Percentiles rank a stretch among this genome's conserved stretches.
Conservation (phyloP, 164 flowering plant species). For the Vitis rotundifolia region DNA sequence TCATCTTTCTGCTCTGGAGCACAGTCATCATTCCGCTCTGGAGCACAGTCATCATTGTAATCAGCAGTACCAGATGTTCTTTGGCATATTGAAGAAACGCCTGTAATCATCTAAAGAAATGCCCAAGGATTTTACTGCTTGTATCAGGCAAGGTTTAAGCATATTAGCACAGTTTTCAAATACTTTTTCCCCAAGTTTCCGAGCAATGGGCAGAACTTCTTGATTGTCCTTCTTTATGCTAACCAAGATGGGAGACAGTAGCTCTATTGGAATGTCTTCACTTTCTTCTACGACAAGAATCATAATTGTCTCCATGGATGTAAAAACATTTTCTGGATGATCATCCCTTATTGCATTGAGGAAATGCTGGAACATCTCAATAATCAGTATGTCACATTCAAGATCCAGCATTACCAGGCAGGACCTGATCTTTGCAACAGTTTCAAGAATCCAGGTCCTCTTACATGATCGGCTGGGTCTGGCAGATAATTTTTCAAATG, state of each 20-base stretch:
- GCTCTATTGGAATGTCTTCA: slow-evolving; percentile 50
- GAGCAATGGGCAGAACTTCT: slow-evolving; percentile 58
- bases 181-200: slow-evolving; percentile 67
- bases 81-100: slow-evolving; percentile 58
- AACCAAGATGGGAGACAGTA: slow-evolving; percentile 44
- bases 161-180: slow-evolving; percentile 56
- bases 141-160: slow-evolving; percentile 58
- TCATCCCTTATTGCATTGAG: slow-evolving; percentile 32
- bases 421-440: slow-evolving; percentile 69
- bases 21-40: no score
- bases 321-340: slow-evolving; percentile 46
- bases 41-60: slow-evolving; percentile 20
- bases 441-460: slow-evolving; percentile 57
- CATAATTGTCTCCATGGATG: slow-evolving; percentile 64
- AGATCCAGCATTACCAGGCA: slow-evolving; percentile 78
- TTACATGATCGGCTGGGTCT: slow-evolving; percentile 51
- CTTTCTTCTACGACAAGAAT: slow-evolving; percentile 57
- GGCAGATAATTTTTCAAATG: slow-evolving; percentile 56
- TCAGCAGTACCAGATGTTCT: slow-evolving; percentile 32
- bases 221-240: slow-evolving; percentile 55
- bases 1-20: slow-evolving; percentile 31
- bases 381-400: slow-evolving; percentile 60
- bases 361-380: slow-evolving; percentile 66
- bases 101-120: slow-evolving; percentile 50
- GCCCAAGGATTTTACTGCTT: slow-evolving; percentile 47